Evolutionary conservation across 495 filamentous ascomycete species (phyloP).

Genomic region (Achaetomiella virescens): DNA sequence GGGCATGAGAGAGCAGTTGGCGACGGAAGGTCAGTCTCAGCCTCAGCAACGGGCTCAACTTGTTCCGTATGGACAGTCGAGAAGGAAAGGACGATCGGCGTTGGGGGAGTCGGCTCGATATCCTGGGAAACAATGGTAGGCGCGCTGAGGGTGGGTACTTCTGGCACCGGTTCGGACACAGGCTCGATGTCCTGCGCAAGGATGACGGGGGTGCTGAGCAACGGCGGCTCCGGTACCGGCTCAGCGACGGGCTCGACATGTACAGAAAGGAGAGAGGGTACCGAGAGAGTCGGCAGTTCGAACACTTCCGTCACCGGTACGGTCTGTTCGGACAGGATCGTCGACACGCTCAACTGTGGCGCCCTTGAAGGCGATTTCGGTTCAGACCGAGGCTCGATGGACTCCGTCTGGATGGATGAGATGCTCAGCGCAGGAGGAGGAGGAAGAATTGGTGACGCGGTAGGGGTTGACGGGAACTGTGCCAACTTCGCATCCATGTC

Average conservation of each 20-base stretch:
- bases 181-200: slow-evolving; percentile 24
- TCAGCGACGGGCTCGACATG: slow-evolving; percentile 24
- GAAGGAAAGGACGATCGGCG: slow-evolving; percentile 18
- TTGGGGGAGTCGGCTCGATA: slow-evolving; percentile 18
- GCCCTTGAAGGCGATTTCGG: slow-evolving; percentile 1
- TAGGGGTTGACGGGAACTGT: slow-evolving; percentile 43
- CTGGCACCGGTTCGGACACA: slow-evolving; percentile 16
- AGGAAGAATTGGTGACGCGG: slow-evolving; percentile 17
- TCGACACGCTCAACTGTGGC: slow-evolving; percentile 14
- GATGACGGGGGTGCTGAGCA: slow-evolving; percentile 19
- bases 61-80: slow-evolving; percentile 20
- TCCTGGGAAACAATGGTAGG: slow-evolving; percentile 22
- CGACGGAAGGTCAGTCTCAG: slow-evolving; percentile 9
- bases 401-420: slow-evolving; percentile 25
- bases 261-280: slow-evolving; percentile 24
- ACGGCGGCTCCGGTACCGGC: slow-evolving; percentile 15
- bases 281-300: slow-evolving; percentile 15
- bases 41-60: slow-evolving; percentile 19
- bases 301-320: slow-evolving; percentile 22
- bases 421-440: slow-evolving; percentile 24
- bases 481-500: slow-evolving; percentile 42
- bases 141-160: slow-evolving; percentile 13
- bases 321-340: slow-evolving; percentile 15
- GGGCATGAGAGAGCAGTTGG: slow-evolving; percentile 13
- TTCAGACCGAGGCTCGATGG: slow-evolving; percentile 26